Conservation (phyloP, 176 grass and related monocot genomes). For the Alloteropsis semialata region DNA sequence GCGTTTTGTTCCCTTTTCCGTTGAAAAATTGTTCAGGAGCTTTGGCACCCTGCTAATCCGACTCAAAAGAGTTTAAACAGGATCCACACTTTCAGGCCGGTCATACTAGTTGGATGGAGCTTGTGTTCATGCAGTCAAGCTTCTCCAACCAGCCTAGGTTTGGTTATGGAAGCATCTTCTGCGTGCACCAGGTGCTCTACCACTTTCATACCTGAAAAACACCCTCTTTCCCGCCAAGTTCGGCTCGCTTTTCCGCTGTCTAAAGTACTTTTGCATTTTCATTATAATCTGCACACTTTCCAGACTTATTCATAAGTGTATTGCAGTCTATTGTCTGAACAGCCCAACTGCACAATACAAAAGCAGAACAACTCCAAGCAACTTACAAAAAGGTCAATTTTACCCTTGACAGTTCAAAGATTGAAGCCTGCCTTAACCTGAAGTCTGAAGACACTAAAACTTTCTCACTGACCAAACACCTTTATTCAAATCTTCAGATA, state of each 20-base stretch:
- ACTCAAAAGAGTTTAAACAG: neutral
- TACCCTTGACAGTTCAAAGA: neutral
- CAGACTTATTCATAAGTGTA: neutral
- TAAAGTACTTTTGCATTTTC: neutral
- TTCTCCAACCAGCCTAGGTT: neutral
- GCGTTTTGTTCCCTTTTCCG: too few species aligned
- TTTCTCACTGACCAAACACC: constrained; percentile 7
- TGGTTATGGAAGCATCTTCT: constrained; percentile 22
- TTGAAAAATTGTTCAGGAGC: too few species aligned
- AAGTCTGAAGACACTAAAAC: neutral
- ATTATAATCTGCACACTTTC: neutral
- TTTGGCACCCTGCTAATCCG: neutral
- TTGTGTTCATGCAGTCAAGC: neutral
- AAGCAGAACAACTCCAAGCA: neutral
- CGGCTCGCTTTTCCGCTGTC: constrained; percentile 13
- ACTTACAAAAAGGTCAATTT: neutral
- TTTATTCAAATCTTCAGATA: neutral
- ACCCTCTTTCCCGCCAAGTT: neutral
- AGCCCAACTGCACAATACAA: neutral
- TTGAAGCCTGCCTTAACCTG: neutral
- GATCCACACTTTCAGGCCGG: neutral
- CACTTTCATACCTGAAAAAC: constrained; percentile 22
- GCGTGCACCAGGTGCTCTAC: neutral
- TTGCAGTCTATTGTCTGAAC: neutral
- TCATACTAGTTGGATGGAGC: neutral